Base-by-base conservation (phyloP, 257 asterid genomes). In the Przewalskia tangutica region DNA sequence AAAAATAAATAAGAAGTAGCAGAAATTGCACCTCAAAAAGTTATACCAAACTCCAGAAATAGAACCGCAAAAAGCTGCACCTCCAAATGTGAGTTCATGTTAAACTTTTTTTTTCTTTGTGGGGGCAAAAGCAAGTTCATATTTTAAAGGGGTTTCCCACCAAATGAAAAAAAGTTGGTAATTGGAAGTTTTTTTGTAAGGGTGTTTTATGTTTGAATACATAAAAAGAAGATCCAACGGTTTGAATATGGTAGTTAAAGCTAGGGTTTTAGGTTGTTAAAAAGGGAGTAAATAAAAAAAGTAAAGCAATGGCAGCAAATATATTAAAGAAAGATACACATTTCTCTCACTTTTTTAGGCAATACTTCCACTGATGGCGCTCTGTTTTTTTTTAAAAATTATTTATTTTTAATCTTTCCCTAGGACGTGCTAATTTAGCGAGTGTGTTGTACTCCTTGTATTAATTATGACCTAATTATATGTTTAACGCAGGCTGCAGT, bases 321-420 rank as follows among this genome's bases (percentile, higher is more conserved):
- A 77, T 70, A 77, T 9, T 11, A 3, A 40, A 73, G 20, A 60
- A 59, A 50, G 81, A 76, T 68, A 27, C 18, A n/a, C 76, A 12
- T 59, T 20, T 46, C 77, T 20, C 36, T 7, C 8, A 14, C 77
- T 78, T 85, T 89, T 85, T 68, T 12, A 65, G 62, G 40, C 89
- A 86, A 88, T 73, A 27, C 40, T 78, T 77, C 92, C 97, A 71
- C 84, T 77, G 83, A 90, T 90, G 80, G 84, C 89, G 93, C 85
- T 81, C 64, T 51, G 6, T 38, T 48, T 9, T 68, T 27, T 14
- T 20, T 27, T 1, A 27, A 23, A 27, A n/a, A n/a, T n/a, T 27
- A 27, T 27, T 18, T 11, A 6, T 20, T 70, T 67, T 67, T 17
- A 8, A 2, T 38, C 8, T 67, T 67, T 67, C 14, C 14, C 14